Base-by-base conservation (phyloP, 164 flowering plant genomes). In the Litsea cubeba region DNA sequence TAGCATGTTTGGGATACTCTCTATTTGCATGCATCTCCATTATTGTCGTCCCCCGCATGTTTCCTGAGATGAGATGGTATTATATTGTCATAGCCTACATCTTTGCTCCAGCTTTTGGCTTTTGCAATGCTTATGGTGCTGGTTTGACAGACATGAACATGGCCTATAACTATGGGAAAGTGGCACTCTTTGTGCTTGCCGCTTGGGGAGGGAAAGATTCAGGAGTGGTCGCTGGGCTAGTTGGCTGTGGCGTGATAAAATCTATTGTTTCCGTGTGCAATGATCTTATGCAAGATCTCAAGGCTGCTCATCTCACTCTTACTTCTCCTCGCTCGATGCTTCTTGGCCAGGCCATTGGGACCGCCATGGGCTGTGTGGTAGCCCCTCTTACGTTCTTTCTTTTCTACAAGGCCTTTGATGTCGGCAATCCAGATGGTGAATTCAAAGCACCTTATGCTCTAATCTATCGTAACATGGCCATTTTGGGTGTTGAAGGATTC, bases 121-220 rank as follows among this genome's bases (percentile, higher is more conserved):
- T 95, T 85, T 93, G 99, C 83, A 95, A 95, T 77, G 98, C 99
- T 20, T 95, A 93, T 70, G 99, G 99, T 12, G 86, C 95, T 32
- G 98, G 97, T 50, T 82, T 93, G 2, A 95, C 99, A 0, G 97
- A 95, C 81, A 89, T 89, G 91, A 90, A 90, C 84, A 89, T 95
- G 96, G 91, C 92, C 17, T 89, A 86, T 65, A 95, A 89, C 71
- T 95, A 93, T 69, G 98, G 98, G 12, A 95, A 95, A 81, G 90
- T 88, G 0, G 91, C 97, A 12, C 91, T 93, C 58, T 92, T 94
- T 74, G 80, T 89, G 26, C 83, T 94, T 1, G 89, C 96, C 3
- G 89, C 96, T 26, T 40, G 88, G 74, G 70, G 89, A 0, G 95
- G 96, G 17, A 82, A 79, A 65, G 77, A 86, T 5, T 49, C 83